These are phyloP conservation scores for Calendula officinalis DNA, from an alignment of 129 eudicot genomes.

Conservation along the genomic window DNA sequence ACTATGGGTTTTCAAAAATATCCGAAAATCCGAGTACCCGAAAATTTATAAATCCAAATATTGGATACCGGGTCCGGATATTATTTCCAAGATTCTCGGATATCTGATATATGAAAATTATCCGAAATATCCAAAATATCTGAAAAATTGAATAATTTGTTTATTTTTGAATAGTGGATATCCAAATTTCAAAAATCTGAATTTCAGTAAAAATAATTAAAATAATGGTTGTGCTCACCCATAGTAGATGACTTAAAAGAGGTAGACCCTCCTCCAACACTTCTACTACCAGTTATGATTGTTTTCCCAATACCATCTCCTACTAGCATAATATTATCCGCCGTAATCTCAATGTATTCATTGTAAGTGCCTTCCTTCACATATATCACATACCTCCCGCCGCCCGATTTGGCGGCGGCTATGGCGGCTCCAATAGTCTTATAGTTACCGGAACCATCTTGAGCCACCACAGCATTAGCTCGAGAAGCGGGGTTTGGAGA, in stretches of 20 bases:
- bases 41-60: no score
- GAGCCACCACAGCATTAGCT: conserved; percentile 66
- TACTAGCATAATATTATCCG: conserved; percentile 54
- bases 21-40: no score
- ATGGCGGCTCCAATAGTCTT: conserved; percentile 51
- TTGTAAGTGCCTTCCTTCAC: conserved; percentile 57
- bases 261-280: conserved; percentile 74
- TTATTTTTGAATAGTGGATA: no score
- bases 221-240: conserved; percentile 42
- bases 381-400: conserved; percentile 58
- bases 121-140: no score
- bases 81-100: no score
- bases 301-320: conserved; percentile 91
- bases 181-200: no score
- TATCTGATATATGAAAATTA: no score
- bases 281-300: conserved; percentile 67
- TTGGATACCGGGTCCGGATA: no score
- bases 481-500: conserved; percentile 29
- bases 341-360: conserved; percentile 45
- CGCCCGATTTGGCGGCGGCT: conserved; percentile 46
- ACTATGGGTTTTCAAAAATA: neutral
- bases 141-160: no score
- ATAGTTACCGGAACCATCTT: conserved; percentile 69
- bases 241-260: conserved; percentile 63
- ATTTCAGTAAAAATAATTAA: neutral